Base-by-base conservation (phyloP, 2,329 filamentous ascomycete species). In the Cordyceps farinosa region DNA sequence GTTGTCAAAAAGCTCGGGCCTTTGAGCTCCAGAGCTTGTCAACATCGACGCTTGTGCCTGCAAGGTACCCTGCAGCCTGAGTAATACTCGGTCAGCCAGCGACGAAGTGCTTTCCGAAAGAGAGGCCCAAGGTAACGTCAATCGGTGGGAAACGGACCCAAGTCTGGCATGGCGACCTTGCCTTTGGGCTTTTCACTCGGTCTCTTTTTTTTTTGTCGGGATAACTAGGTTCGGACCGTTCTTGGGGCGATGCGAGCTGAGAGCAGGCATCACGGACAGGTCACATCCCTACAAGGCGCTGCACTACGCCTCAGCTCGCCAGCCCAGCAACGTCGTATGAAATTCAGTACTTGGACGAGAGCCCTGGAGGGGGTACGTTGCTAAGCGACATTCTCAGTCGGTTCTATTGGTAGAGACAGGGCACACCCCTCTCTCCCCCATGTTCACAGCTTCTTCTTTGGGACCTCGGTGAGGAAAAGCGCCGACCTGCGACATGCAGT, bases 31-130 rank as follows among this genome's bases (percentile, higher is more conserved):
- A 38, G 36, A 38, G 32, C 50, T 34, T 30, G 40, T 44, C 17
- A 47, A 11, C 36, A 36, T 44, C 30, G 53, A 44, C 38, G 53
- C 5, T 17, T 36, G 22, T n/a, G 29, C 22, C 15, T 17, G 8
- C 38, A 7, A n/a, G 15, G 17, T 60, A 51, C 57, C 57, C 57
- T 60, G 57, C 57, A 60, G 36, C 27, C 45, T 60, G 57, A 60
- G 57, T 60, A 60, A 60, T 60, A 60, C 9, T n/a, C 10, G 3
- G 57, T 51, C 57, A 58, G 55, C 55, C 55, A 22, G 53, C 40
- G 29, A 29, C 44, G 44, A 32, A 29, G 6, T 29, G 44, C 6
- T 29, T 58, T 50, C 55, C 44, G 17, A 11, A 10, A 29, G 11
- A 13, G 44, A 38, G 22, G 22, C 22, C 13, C 30, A n/a, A 22